Conservation (phyloP, 2,329 filamentous ascomycete species). For the Mariannaea sp. region DNA sequence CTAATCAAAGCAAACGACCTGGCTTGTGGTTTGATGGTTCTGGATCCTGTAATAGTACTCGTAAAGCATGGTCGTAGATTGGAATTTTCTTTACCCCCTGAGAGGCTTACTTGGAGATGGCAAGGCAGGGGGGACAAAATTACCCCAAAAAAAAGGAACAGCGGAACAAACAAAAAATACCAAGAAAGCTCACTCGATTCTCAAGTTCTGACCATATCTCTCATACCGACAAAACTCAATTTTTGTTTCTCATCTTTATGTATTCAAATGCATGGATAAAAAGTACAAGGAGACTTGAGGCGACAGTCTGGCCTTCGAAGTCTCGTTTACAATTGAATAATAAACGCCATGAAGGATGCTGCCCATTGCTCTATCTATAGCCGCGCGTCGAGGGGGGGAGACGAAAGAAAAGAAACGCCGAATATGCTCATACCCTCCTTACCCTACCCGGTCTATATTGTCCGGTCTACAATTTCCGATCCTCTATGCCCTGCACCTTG, state of each 20-base stretch:
- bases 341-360: constrained; percentile 34
- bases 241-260: background rate
- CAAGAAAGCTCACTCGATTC: constrained; percentile 7
- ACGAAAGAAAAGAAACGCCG: constrained; percentile 34
- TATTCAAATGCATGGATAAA: constrained; percentile 9
- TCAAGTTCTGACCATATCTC: constrained; percentile 6
- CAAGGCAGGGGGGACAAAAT: background rate
- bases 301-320: constrained; percentile 3
- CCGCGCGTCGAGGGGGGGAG: too few relatives aligned
- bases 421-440: constrained; percentile 18
- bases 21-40: constrained; percentile 22
- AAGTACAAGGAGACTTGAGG: constrained; percentile 11
- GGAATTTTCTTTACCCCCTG: constrained; percentile 30
- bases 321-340: constrained; percentile 14
- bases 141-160: background rate
- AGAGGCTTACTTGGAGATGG: background rate
- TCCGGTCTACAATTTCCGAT: constrained; percentile 33
- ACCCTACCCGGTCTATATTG: constrained; percentile 26
- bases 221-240: background rate
- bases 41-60: constrained; percentile 31
- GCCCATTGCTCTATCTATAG: constrained; percentile 12
- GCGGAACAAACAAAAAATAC: too few relatives aligned
- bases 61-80: constrained; percentile 37
- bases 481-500: constrained; percentile 51
- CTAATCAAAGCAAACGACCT: constrained; percentile 27